phyloP scores from a whole-genome alignment of 2,329 filamentous ascomycete genomes.

The Emmonsiellopsis sp. region DNA sequence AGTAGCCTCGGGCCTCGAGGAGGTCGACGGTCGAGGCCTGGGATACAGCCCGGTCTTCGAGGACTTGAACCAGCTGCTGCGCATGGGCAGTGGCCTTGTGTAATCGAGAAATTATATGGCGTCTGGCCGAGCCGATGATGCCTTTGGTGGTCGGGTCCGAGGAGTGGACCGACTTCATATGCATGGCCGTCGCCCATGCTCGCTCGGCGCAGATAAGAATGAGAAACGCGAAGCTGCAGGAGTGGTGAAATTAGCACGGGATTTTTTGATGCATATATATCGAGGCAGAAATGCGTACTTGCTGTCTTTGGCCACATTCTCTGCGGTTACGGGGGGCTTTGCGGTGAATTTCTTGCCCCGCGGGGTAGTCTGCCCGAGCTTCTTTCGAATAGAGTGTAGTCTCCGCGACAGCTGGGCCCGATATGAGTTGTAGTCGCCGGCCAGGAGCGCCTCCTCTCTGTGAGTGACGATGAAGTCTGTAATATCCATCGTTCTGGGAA shows the following conservation, averaged over 20 bases:
- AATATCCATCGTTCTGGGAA: slow-evolving; percentile 61
- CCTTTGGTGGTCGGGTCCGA: slow-evolving; percentile 63
- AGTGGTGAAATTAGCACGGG: slow-evolving; percentile 5
- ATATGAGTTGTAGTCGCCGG: slow-evolving; percentile 83
- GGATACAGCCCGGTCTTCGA: slow-evolving; percentile 52
- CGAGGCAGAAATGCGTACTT: slow-evolving; percentile 49
- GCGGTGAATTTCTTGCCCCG: slow-evolving; percentile 77
- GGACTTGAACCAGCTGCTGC: slow-evolving; percentile 54
- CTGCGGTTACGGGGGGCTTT: slow-evolving; percentile 60
- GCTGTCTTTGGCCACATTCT: slow-evolving; percentile 63
- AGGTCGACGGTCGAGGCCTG: slow-evolving; percentile 61
- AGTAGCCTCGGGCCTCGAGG: slow-evolving; percentile 79
- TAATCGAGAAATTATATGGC: slow-evolving; percentile 80
- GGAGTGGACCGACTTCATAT: slow-evolving; percentile 75
- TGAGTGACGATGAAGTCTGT: slow-evolving; percentile 72
- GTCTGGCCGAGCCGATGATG: slow-evolving; percentile 67
- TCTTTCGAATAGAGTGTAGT: slow-evolving; percentile 73
- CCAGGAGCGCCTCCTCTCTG: slow-evolving; percentile 72
- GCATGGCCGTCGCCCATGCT: slow-evolving; percentile 92
- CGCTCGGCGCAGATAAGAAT: slow-evolving; percentile 78
- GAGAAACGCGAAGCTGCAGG: slow-evolving; percentile 60
- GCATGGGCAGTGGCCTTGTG: slow-evolving; percentile 68
- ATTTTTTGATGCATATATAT: not conserved
- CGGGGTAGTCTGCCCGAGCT: slow-evolving; percentile 71
- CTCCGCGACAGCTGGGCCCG: slow-evolving; percentile 69